A percentile compares a stretch with the other conserved stretches of the same genome.
These are phyloP conservation scores for Psilocybe mexicana DNA, from an alignment of 1,284 basidiomycete species.

Conservation along the genomic window DNA sequence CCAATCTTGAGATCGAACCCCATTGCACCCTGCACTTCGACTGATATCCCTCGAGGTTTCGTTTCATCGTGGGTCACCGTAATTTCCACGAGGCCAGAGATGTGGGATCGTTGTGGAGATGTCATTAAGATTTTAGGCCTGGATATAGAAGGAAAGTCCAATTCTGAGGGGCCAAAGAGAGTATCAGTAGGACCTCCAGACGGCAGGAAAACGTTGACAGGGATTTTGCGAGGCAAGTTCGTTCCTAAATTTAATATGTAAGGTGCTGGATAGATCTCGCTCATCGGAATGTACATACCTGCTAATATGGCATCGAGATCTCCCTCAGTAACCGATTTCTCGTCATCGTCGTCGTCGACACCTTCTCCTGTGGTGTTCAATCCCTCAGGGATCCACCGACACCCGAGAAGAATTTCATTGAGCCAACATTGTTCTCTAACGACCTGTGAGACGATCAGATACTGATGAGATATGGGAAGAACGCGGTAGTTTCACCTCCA, in stretches of 20 bases:
- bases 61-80: slow-evolving; percentile 52
- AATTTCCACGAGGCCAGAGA: slow-evolving; percentile 60
- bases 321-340: slow-evolving; percentile 40
- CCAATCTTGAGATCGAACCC: slow-evolving; percentile 51
- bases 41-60: slow-evolving; percentile 48
- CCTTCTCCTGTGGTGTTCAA: slow-evolving; percentile 31
- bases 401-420: slow-evolving; percentile 60
- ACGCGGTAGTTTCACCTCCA: slow-evolving; percentile 50
- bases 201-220: slow-evolving; percentile 59
- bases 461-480: neutral
- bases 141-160: slow-evolving; percentile 37
- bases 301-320: slow-evolving; percentile 57
- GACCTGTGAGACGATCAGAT: slow-evolving; percentile 37
- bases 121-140: slow-evolving; percentile 51
- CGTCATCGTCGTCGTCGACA: slow-evolving; percentile 32
- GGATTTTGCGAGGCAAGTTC: slow-evolving; percentile 53
- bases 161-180: slow-evolving; percentile 42
- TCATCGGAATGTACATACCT: slow-evolving; percentile 34
- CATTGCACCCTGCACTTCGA: slow-evolving; percentile 59
- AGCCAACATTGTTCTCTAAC: slow-evolving; percentile 80
- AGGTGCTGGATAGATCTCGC: neutral
- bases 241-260: slow-evolving; percentile 38
- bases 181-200: slow-evolving; percentile 36
- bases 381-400: slow-evolving; percentile 60
- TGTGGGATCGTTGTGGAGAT: slow-evolving; percentile 59